phyloP scores from a whole-genome alignment of 805 yeast species.

The Pichia paraexigua region DNA sequence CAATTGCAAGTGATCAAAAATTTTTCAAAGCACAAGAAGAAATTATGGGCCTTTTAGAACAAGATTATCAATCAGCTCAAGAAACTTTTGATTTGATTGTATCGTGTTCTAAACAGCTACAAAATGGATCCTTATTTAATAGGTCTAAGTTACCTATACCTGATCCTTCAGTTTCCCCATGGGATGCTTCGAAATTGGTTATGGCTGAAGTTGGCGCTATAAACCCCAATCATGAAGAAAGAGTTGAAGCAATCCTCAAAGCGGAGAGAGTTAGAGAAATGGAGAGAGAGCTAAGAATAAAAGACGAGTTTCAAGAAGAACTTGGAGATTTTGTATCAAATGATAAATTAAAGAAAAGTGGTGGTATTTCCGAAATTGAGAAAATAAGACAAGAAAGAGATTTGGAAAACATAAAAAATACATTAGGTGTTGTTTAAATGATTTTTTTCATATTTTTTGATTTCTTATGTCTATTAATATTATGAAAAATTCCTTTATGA shows the following conservation, averaged over 20 bases:
- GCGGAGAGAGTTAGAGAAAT: constrained; percentile 76
- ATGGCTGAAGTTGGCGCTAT: constrained; percentile 71
- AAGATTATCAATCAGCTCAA: constrained; percentile 70
- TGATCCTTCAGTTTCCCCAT: constrained; percentile 54
- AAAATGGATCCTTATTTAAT: constrained; percentile 41
- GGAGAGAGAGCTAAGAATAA: constrained; percentile 49
- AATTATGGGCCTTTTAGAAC: constrained; percentile 65
- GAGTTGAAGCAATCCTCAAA: constrained; percentile 81
- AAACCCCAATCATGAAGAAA: constrained; percentile 73
- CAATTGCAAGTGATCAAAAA: constrained; percentile 90
- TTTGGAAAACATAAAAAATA: constrained; percentile 56
- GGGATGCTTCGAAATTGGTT: constrained; percentile 65
- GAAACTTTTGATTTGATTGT: constrained; percentile 81
- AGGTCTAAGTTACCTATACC: constrained; percentile 32
- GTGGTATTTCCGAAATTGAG: constrained; percentile 86
- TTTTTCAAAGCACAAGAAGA: constrained; percentile 87
- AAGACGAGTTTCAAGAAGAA: constrained; percentile 75
- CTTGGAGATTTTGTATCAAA: constrained; percentile 78
- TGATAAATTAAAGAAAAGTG: constrained; percentile 61
- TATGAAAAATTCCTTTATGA: constrained; percentile 2
- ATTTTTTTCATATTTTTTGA: background rate
- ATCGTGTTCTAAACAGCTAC: constrained; percentile 71
- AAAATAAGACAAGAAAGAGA: constrained; percentile 59
- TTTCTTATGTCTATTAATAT: background rate
- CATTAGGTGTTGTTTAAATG: constrained; percentile 24